Base-by-base conservation (phyloP, 345 rosid genomes). In the Eucalyptus marginata region DNA sequence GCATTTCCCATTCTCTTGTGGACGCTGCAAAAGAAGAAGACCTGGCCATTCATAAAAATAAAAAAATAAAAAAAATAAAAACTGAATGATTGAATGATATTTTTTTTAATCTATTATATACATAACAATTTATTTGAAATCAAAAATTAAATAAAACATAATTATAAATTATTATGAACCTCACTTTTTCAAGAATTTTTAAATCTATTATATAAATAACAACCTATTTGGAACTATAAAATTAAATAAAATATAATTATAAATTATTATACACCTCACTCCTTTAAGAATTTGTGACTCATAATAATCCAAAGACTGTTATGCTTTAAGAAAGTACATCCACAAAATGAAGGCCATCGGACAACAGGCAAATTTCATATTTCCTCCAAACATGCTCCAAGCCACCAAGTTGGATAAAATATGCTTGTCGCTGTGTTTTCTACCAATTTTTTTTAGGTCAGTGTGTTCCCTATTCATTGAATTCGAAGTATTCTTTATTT, bases 21-120 rank as follows among this genome's bases (percentile, higher is more conserved):
- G 99, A 97, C 94, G 91, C 95, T 81, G 99, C 99, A 31, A 98
- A 98, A 95, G 99, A 98, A 22, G 62, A 22, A 90, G 94, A 96
- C 89, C 98, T 18, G 92, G 94, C 90, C 40, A 40, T 40, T 40
- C 40, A 40, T 40, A 4, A 40, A 40, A 40, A 40, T 4, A 40
- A 4, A 40, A 40, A 1, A 40, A 40, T 1, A 40, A 40, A 4
- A 54, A 36, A 4, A 36, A 36, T 4, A 36, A 36, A 4, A 36
- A 36, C n/a, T 8, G 2, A 22, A 54, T 54, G 5, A 24, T 56
- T 4, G 29, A 56, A 56, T 8, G 29, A 56, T 4, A 24, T 7
- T 52, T 7, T 7, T 7, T 56, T 56, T 56, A 56, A 8, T 56
- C 0, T 56, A 56, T 20, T 56, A 24, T 56, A 24, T 20, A 24